phyloP scores from a whole-genome alignment of 306 rosid genomes.

The Cucurbita maxima region DNA sequence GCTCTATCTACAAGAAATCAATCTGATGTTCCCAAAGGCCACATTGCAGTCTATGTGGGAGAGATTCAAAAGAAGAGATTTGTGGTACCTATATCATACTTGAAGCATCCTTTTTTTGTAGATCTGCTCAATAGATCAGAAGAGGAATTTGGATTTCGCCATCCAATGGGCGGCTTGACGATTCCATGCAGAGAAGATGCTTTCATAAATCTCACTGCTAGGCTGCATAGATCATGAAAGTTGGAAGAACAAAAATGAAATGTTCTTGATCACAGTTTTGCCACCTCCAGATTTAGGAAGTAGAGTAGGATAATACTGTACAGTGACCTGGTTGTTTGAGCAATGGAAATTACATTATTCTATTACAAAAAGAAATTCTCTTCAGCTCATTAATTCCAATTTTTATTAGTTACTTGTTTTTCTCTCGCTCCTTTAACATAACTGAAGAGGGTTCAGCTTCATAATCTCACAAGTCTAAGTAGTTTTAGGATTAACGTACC shows the following conservation, averaged over 20 bases:
- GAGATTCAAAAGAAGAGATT: slow-evolving; percentile 25
- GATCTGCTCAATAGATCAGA: slow-evolving; percentile 21
- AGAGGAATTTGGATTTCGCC: slow-evolving; percentile 42
- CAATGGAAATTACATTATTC: not conserved
- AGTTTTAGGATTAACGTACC: too few relatives aligned
- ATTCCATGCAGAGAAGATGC: slow-evolving; percentile 34
- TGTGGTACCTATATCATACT: slow-evolving; percentile 25
- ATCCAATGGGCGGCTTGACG: slow-evolving; percentile 47
- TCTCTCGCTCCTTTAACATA: not conserved
- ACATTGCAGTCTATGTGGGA: slow-evolving; percentile 41
- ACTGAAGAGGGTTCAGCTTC: too few relatives aligned
- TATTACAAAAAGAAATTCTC: not conserved
- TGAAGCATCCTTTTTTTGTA: slow-evolving; percentile 30
- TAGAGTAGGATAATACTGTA: not conserved
- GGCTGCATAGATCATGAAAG: not conserved
- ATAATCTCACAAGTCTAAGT: too few relatives aligned
- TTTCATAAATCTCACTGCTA: slow-evolving; percentile 22
- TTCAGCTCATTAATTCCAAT: not conserved
- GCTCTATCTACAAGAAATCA: not conserved
- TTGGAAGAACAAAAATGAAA: not conserved
- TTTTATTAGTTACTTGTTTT: not conserved
- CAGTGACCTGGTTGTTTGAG: not conserved
- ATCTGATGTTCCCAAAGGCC: slow-evolving; percentile 34
- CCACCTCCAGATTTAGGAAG: not conserved
- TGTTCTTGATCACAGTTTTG: not conserved